Evolutionary conservation across 441 rosid genomes (phyloP).

Genomic region (Populus hybrid): DNA sequence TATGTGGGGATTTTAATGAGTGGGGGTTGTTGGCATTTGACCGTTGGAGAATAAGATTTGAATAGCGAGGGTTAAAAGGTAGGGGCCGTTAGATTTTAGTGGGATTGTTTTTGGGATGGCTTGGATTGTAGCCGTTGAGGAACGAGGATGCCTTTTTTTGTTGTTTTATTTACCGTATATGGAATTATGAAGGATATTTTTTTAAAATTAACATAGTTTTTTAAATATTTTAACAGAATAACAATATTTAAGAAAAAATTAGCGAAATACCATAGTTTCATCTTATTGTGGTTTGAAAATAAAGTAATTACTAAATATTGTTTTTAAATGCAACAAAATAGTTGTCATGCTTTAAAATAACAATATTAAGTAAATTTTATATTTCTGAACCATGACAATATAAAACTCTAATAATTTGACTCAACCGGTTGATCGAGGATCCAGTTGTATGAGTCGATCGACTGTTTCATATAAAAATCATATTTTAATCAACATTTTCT

Average conservation of each 20-base stretch:
- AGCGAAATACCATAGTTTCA: too few species aligned
- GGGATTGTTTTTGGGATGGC: background rate
- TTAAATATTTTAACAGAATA: too few species aligned
- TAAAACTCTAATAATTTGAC: too few species aligned
- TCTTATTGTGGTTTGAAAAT: too few species aligned
- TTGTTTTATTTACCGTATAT: background rate
- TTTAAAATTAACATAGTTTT: too few species aligned
- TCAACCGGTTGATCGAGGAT: accelerated
- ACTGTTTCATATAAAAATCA: too few species aligned
- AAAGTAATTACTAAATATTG: too few species aligned
- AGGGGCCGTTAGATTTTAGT: slow-evolving; percentile 21
- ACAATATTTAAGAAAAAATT: too few species aligned
- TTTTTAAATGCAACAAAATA: too few species aligned
- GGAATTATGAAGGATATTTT: background rate
- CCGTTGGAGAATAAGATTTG: slow-evolving; percentile 25
- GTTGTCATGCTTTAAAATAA: too few species aligned
- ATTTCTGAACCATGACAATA: too few species aligned
- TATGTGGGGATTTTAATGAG: background rate
- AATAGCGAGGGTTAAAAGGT: slow-evolving; percentile 11
- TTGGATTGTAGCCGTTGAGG: slow-evolving; percentile 17
- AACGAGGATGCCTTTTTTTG: background rate
- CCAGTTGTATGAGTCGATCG: accelerated
- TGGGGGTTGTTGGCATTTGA: slow-evolving; percentile 15
- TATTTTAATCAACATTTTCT: too few species aligned
- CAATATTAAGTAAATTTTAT: accelerated